phyloP scores from a whole-genome alignment of 805 yeast species.

The Nakazawaea anatomiae region DNA sequence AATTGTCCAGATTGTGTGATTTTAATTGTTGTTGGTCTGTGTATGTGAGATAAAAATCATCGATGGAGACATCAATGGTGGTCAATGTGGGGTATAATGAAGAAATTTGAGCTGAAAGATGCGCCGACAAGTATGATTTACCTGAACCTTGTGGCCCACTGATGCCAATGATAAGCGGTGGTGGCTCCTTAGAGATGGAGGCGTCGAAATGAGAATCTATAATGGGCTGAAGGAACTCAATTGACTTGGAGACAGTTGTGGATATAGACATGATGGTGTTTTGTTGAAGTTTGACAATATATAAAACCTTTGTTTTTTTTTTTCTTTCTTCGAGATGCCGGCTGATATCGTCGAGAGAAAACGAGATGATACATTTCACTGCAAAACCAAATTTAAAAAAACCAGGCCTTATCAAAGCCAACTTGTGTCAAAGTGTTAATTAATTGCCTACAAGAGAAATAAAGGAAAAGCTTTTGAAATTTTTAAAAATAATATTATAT shows the following conservation, averaged over 20 bases:
- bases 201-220: constrained; percentile 17
- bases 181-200: constrained; percentile 9
- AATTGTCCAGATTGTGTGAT: constrained; percentile 34
- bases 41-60: constrained; percentile 77
- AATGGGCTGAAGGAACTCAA: constrained; percentile 23
- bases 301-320: too few relatives aligned
- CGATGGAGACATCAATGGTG: constrained; percentile 61
- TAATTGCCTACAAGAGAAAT: not conserved
- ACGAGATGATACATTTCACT: too few relatives aligned
- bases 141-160: constrained; percentile 83
- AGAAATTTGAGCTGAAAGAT: constrained; percentile 29
- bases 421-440: not conserved
- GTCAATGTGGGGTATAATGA: constrained; percentile 28
- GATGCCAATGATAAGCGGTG: constrained; percentile 42
- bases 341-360: too few relatives aligned
- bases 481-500: not conserved
- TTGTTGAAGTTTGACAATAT: too few relatives aligned
- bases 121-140: constrained; percentile 50
- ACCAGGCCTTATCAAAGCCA: too few relatives aligned
- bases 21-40: constrained; percentile 49
- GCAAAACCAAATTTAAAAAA: too few relatives aligned
- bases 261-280: too few relatives aligned
- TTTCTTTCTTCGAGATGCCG: too few relatives aligned
- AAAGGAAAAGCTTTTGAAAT: too few relatives aligned
- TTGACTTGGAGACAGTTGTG: constrained; percentile 10